Evolutionary conservation across 257 asterid genomes (phyloP).

Genomic region (Paraleonurus japonicus): DNA sequence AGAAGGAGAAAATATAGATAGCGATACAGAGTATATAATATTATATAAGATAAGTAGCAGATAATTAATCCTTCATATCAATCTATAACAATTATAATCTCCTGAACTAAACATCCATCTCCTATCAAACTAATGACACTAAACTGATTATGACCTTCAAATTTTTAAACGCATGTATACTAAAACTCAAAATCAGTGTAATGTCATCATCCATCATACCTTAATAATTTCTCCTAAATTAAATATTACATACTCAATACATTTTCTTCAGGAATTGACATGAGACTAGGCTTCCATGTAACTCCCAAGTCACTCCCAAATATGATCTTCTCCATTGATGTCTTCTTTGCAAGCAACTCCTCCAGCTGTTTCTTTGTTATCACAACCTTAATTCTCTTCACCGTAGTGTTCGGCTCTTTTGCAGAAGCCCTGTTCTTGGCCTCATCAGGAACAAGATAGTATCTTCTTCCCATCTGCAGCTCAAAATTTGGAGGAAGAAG

Average conservation of each 20-base stretch:
- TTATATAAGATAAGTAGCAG: no score
- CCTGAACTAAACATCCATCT: background rate
- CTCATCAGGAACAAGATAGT: slow-evolving; percentile 28
- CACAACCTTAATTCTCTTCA: slow-evolving; percentile 49
- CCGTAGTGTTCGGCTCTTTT: background rate
- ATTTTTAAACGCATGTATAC: background rate
- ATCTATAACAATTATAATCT: background rate
- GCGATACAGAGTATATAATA: background rate
- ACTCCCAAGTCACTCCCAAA: no score
- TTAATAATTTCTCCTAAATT: background rate
- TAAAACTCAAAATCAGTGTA: slow-evolving; percentile 18
- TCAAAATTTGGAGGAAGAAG: slow-evolving; percentile 29
- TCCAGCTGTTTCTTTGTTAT: slow-evolving; percentile 54
- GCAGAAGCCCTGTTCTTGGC: background rate
- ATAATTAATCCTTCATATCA: background rate
- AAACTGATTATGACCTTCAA: slow-evolving; percentile 26
- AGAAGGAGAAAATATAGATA: background rate
- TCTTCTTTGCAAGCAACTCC: slow-evolving; percentile 36
- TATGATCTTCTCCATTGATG: slow-evolving; percentile 31
- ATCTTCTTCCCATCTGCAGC: slow-evolving; percentile 36
- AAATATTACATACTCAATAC: slow-evolving; percentile 6
- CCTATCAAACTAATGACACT: slow-evolving; percentile 17
- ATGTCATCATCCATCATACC: slow-evolving; percentile 14
- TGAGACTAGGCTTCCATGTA: slow-evolving; percentile 48
- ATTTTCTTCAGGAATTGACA: slow-evolving; percentile 46